These are phyloP conservation scores for Esteya vermicola DNA, from an alignment of 2,329 filamentous ascomycete genomes.

Conservation along the genomic window DNA sequence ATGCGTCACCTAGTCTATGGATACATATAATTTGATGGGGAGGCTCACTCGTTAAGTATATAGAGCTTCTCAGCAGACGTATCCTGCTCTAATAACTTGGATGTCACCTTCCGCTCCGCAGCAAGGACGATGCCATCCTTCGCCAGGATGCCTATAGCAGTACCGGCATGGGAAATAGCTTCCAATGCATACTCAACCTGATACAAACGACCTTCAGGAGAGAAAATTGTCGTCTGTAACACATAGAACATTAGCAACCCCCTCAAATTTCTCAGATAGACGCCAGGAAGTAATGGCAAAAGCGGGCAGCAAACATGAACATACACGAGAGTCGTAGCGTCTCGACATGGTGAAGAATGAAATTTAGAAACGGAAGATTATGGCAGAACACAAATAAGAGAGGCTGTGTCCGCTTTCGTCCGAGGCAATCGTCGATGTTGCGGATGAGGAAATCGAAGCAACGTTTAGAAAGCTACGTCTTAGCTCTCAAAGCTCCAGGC, in stretches of 20 bases:
- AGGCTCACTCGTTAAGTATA: conserved; percentile 87
- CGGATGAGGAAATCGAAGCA: too few relatives aligned
- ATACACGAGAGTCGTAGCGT: conserved; percentile 92
- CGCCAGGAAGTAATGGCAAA: too few relatives aligned
- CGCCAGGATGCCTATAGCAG: conserved; percentile 88
- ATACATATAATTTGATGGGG: not conserved
- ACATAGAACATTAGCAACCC: conserved; percentile 6
- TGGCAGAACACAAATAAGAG: too few relatives aligned
- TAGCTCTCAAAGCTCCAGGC: conserved; percentile 22
- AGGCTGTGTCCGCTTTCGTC: too few relatives aligned
- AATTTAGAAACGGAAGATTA: not conserved
- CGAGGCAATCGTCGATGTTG: too few relatives aligned
- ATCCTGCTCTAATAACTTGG: conserved; percentile 97
- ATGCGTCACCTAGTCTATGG: not conserved
- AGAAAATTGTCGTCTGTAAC: conserved; percentile 93
- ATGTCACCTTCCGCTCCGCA: conserved; percentile 96
- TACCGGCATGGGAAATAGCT: conserved; percentile 96
- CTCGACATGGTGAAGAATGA: conserved; percentile 62
- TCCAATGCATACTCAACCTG: conserved; percentile 99
- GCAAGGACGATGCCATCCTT: conserved; percentile 97
- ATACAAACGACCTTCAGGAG: conserved; percentile 92
- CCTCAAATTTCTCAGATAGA: too few relatives aligned
- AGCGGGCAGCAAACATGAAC: too few relatives aligned
- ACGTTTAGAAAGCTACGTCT: conserved; percentile 6
- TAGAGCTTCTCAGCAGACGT: conserved; percentile 99